Percentiles rank a stretch among this genome's conserved stretches.
Evolutionary conservation across 495 filamentous ascomycete genomes (phyloP).

Genomic region (Neurospora intermedia): DNA sequence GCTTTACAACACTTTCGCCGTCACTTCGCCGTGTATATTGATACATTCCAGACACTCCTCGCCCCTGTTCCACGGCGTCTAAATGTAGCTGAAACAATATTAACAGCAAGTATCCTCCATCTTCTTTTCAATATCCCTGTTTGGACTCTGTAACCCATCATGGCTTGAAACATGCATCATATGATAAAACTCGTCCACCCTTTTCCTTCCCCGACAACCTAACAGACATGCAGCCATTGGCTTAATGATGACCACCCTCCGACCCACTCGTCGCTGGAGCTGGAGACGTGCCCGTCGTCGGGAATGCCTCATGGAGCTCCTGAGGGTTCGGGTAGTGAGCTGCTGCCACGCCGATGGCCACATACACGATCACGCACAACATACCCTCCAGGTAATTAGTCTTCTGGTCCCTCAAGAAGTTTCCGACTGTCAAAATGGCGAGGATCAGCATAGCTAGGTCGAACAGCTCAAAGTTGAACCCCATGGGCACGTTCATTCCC

Average conservation of each 20-base stretch:
- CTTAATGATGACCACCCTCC: background rate
- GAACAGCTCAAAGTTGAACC: conserved; percentile 80
- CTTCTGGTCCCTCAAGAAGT: conserved; percentile 70
- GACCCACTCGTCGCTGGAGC: background rate
- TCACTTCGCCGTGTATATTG: background rate
- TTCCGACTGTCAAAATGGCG: conserved; percentile 75
- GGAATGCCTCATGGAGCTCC: background rate
- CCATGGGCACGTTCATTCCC: conserved; percentile 61
- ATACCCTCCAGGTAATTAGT: conserved; percentile 72
- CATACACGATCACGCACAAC: conserved; percentile 60
- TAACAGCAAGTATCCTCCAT: background rate
- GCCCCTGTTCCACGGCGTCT: background rate
- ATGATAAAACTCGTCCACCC: too few relatives aligned
- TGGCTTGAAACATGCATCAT: background rate
- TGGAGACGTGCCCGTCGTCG: background rate
- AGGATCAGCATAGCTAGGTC: conserved; percentile 80
- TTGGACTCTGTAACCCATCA: background rate
- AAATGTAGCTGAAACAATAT: background rate
- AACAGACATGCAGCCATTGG: background rate
- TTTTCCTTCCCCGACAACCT: background rate
- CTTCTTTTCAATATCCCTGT: background rate
- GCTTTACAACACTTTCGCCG: background rate
- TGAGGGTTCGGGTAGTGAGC: conserved; percentile 50
- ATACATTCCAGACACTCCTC: background rate
- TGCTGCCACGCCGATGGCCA: conserved; percentile 52